These are phyloP conservation scores for Takashimella koratensis DNA, from an alignment of 1,284 basidiomycete genomes.

Conservation along the genomic window DNA sequence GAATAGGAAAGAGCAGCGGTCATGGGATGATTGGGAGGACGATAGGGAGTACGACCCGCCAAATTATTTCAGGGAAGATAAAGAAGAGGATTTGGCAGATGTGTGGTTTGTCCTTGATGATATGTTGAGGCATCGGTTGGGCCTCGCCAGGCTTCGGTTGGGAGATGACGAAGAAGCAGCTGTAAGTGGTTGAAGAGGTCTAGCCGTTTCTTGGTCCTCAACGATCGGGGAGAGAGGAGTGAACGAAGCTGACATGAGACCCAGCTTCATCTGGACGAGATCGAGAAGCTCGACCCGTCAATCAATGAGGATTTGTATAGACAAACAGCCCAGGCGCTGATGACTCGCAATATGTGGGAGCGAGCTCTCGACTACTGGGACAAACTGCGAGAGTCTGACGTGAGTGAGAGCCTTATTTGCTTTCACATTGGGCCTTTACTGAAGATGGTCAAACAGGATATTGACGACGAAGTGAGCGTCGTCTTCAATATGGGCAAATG, in stretches of 20 bases:
- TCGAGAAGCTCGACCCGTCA: conserved; percentile 65
- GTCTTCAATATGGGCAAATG: conserved; percentile 63
- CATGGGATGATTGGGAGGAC: conserved; percentile 79
- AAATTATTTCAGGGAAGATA: conserved; percentile 23
- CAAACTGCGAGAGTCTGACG: conserved; percentile 61
- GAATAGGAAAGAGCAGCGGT: conserved; percentile 62
- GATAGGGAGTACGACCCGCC: conserved; percentile 79
- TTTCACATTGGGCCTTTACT: too few species aligned
- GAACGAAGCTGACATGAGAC: too few species aligned
- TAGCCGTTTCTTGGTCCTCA: too few species aligned
- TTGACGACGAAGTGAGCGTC: conserved; percentile 22
- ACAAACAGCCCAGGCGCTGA: conserved; percentile 80
- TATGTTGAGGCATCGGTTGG: conserved; percentile 80
- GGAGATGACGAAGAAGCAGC: conserved; percentile 77
- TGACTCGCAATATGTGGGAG: conserved; percentile 66
- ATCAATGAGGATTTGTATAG: conserved; percentile 74
- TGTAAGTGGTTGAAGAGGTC: too few species aligned
- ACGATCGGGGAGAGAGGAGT: too few species aligned
- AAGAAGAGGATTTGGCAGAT: conserved; percentile 35
- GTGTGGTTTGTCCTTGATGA: conserved; percentile 68
- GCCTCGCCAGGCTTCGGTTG: conserved; percentile 75
- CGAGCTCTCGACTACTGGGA: conserved; percentile 76
- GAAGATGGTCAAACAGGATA: conserved; percentile 4
- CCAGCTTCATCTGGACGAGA: conserved; percentile 71
- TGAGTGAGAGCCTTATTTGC: too few species aligned